A percentile compares a stretch with the other conserved stretches of the same genome.
phyloP scores from a whole-genome alignment of 2,329 filamentous ascomycete species.

The Drechslera avenae region DNA sequence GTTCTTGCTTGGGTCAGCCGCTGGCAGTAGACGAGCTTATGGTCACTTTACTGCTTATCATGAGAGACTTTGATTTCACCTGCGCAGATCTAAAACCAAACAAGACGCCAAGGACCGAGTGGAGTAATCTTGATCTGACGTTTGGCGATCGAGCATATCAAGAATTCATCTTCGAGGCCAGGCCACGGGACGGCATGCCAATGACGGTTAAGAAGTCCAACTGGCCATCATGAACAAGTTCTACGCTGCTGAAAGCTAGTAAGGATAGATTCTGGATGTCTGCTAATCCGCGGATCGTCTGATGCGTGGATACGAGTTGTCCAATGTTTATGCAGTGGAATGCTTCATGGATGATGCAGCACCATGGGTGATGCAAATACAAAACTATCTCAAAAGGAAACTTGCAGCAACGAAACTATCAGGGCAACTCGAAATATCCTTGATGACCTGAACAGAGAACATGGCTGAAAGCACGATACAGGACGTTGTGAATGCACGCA shows the following conservation, averaged over 20 bases:
- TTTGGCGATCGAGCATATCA: constrained; percentile 43
- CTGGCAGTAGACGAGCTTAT: constrained; percentile 60
- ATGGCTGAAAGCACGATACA: too few relatives aligned
- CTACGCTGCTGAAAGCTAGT: neutral
- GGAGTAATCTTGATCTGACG: constrained; percentile 34
- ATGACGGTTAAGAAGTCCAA: constrained; percentile 35
- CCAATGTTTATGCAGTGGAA: neutral
- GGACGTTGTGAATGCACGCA: too few relatives aligned
- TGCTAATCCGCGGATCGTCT: neutral
- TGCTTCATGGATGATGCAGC: neutral
- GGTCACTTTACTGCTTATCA: constrained; percentile 56
- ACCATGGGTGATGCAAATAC: neutral
- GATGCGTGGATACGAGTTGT: neutral
- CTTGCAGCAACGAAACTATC: too few relatives aligned
- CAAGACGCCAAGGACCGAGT: constrained; percentile 29
- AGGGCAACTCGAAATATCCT: too few relatives aligned
- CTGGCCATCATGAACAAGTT: constrained; percentile 15
- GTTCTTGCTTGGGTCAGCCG: constrained; percentile 64
- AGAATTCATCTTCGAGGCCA: constrained; percentile 39
- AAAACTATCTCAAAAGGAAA: too few relatives aligned
- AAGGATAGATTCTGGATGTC: neutral
- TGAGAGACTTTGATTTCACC: constrained; percentile 57
- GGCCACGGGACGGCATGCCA: constrained; percentile 39
- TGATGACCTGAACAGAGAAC: too few relatives aligned
- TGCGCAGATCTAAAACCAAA: constrained; percentile 35